Conservation (phyloP, 345 rosid species). For the Cardamine occulta region DNA sequence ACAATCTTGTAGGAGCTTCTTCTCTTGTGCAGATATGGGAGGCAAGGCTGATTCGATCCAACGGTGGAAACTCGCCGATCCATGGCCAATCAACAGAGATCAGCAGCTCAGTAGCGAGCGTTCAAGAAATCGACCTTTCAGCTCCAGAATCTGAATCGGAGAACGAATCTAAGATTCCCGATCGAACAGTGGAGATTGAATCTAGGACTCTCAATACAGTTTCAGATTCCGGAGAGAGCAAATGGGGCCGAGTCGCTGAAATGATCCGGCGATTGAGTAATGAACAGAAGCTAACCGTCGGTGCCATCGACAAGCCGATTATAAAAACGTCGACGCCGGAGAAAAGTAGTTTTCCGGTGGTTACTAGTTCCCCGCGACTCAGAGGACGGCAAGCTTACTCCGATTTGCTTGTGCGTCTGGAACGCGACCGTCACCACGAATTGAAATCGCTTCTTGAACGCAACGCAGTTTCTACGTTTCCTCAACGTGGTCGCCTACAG, state of each 20-base stretch:
- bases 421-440: slow-evolving; percentile 65
- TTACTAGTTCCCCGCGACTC: slow-evolving; percentile 53
- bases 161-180: slow-evolving; percentile 36
- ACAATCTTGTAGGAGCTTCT: slow-evolving; percentile 58
- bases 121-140: slow-evolving; percentile 13
- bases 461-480: slow-evolving; percentile 65
- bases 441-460: slow-evolving; percentile 53
- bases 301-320: not conserved
- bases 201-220: slow-evolving; percentile 13
- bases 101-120: not conserved
- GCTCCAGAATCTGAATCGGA: slow-evolving; percentile 40
- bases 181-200: slow-evolving; percentile 31
- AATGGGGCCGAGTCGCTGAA: slow-evolving; percentile 64
- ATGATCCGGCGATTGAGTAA: slow-evolving; percentile 57
- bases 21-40: slow-evolving; percentile 98
- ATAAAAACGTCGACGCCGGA: not conserved
- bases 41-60: slow-evolving; percentile 60
- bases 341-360: slow-evolving; percentile 38
- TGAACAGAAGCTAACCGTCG: slow-evolving; percentile 34
- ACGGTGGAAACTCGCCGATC: slow-evolving; percentile 35
- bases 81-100: slow-evolving; percentile 14
- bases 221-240: slow-evolving; percentile 46
- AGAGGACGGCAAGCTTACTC: slow-evolving; percentile 76
- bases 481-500: slow-evolving; percentile 88
- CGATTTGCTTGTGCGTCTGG: slow-evolving; percentile 64